phyloP scores from a whole-genome alignment of 371 early-diverging fungal species.

The Haplosporangium sp. region DNA sequence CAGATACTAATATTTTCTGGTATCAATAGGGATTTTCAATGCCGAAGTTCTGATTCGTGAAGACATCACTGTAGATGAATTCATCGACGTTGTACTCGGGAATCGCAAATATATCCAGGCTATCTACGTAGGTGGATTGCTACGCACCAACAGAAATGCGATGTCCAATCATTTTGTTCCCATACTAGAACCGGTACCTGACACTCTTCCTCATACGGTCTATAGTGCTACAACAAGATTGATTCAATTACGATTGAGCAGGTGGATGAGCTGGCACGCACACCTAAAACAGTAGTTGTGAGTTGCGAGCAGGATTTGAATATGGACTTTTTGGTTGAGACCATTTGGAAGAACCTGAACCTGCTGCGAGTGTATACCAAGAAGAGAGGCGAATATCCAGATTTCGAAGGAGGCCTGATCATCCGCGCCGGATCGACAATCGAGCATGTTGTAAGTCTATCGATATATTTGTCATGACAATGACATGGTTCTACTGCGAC shows the following conservation, averaged over 20 bases:
- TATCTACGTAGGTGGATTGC: slow-evolving; percentile 82
- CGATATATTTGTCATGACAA: neutral
- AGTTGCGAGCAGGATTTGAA: slow-evolving; percentile 96
- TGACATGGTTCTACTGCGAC: no score
- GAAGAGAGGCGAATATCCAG: slow-evolving; percentile 94
- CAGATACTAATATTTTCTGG: no score
- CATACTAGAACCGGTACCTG: no score
- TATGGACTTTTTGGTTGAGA: slow-evolving; percentile 91
- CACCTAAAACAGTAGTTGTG: slow-evolving; percentile 92
- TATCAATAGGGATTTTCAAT: slow-evolving; percentile 86
- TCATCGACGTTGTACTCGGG: slow-evolving; percentile 98
- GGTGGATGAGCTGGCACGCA: slow-evolving; percentile 89
- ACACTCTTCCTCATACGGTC: neutral
- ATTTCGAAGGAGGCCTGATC: slow-evolving; percentile 96
- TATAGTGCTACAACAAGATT: slow-evolving; percentile 96
- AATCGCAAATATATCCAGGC: slow-evolving; percentile 97
- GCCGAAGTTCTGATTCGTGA: slow-evolving; percentile 99
- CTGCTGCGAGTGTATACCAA: slow-evolving; percentile 98
- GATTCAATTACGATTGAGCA: slow-evolving; percentile 98
- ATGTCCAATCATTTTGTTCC: neutral
- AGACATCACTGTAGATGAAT: slow-evolving; percentile 97
- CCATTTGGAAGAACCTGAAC: slow-evolving; percentile 90
- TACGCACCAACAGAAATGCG: no score
- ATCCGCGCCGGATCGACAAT: slow-evolving; percentile 90
- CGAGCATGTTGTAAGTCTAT: slow-evolving; percentile 81